Percentiles rank a stretch among this genome's conserved stretches.
Conservation (phyloP, 257 asterid genomes). For the Salvia miltiorrhiza region DNA sequence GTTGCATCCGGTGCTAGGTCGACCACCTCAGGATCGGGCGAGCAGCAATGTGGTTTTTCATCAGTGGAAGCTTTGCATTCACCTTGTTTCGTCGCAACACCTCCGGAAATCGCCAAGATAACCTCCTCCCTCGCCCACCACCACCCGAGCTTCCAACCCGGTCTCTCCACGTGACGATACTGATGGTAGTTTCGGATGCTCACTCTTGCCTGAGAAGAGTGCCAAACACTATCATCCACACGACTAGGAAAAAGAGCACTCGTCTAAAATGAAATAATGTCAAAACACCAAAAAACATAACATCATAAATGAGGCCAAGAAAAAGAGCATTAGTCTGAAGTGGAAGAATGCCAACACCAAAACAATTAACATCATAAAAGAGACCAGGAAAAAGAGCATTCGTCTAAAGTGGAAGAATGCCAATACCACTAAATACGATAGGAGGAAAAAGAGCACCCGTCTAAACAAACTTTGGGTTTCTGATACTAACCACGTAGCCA, state of each 20-base stretch:
- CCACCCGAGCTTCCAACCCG: constrained; percentile 83
- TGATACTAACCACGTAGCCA: constrained; percentile 57
- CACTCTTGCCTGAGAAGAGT: constrained; percentile 48
- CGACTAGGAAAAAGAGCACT: no score
- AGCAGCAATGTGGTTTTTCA: constrained; percentile 58
- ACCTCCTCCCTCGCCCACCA: constrained; percentile 47
- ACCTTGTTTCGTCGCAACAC: constrained; percentile 54
- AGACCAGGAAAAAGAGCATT: no score
- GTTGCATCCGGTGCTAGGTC: constrained; percentile 42
- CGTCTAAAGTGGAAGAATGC: no score
- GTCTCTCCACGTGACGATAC: constrained; percentile 58
- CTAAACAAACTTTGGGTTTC: no score
- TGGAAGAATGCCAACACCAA: background rate
- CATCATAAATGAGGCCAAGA: no score
- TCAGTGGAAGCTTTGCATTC: constrained; percentile 50
- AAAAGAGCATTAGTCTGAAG: no score
- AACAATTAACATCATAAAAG: no score
- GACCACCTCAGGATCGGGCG: constrained; percentile 38
- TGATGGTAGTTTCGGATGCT: constrained; percentile 62
- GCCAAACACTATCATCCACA: background rate
- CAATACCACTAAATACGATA: no score
- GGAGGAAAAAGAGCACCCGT: no score
- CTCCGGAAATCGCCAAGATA: constrained; percentile 63
- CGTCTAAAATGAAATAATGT: no score
- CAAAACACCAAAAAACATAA: no score